Percentiles rank a stretch among this genome's conserved stretches.
phyloP scores from a whole-genome alignment of 495 filamentous ascomycete genomes.

The Aspergillus homomorphus region DNA sequence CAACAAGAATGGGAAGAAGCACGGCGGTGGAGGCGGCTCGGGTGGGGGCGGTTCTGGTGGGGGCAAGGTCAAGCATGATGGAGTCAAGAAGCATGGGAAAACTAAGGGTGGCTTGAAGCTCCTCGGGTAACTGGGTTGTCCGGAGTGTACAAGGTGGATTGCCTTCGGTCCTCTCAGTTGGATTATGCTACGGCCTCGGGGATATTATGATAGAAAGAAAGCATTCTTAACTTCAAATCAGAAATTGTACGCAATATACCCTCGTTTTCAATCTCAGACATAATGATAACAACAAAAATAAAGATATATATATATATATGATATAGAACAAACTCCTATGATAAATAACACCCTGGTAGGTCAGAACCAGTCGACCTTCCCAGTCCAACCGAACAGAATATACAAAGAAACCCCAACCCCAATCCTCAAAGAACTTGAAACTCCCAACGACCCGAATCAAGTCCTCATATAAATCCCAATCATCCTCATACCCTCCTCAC shows the following conservation, averaged over 20 bases:
- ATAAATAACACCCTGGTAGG: background rate
- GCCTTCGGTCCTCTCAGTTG: too few species aligned
- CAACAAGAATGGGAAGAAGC: conserved; percentile 45
- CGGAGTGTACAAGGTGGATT: conserved; percentile 22
- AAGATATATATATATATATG: background rate
- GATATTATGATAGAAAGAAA: background rate
- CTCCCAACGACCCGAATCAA: too few species aligned
- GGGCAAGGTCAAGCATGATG: conserved; percentile 54
- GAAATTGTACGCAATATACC: background rate
- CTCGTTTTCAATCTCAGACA: background rate
- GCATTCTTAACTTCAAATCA: background rate
- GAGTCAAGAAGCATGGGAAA: conserved; percentile 76
- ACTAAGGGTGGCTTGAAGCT: conserved; percentile 76
- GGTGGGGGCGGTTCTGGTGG: conserved; percentile 26
- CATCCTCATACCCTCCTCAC: background rate
- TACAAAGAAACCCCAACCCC: background rate
- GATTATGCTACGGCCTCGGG: background rate
- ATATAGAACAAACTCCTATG: conserved; percentile 1
- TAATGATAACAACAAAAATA: background rate
- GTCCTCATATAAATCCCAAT: background rate
- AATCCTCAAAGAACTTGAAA: too few species aligned
- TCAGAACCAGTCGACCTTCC: conserved; percentile 1
- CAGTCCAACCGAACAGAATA: background rate
- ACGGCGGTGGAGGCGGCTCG: conserved; percentile 36
- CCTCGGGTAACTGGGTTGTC: too few species aligned